Evolutionary conservation across 2,329 filamentous ascomycete species (phyloP).

Genomic region (Aspergillus alliaceus): DNA sequence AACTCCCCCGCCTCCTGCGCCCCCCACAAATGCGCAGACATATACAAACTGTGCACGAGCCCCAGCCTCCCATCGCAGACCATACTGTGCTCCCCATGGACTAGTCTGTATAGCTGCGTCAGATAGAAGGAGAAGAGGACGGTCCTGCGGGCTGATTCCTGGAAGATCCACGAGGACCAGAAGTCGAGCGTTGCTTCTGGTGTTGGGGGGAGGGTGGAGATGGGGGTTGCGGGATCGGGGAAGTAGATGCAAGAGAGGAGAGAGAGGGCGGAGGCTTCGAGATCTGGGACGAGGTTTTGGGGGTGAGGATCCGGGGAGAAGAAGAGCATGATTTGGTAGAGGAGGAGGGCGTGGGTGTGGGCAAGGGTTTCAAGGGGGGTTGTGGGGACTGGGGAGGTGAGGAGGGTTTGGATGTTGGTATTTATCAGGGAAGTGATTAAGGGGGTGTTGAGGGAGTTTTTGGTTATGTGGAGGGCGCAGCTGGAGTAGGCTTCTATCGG

Average conservation of each 20-base stretch:
- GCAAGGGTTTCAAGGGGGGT: conserved; percentile 37
- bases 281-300: conserved; percentile 40
- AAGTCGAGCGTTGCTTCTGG: conserved; percentile 45
- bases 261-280: conserved; percentile 19
- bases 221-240: conserved; percentile 11
- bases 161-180: conserved; percentile 55
- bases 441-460: conserved; percentile 49
- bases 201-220: conserved; percentile 25
- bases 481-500: conserved; percentile 52
- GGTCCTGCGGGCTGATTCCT: conserved; percentile 57
- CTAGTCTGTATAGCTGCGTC: conserved; percentile 22
- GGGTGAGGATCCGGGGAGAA: conserved; percentile 51
- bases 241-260: conserved; percentile 21
- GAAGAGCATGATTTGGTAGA: conserved; percentile 53
- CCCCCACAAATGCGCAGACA: conserved; percentile 29
- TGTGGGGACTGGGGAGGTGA: conserved; percentile 31
- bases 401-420: conserved; percentile 45
- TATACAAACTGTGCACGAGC: conserved; percentile 29
- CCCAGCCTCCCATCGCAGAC: conserved; percentile 29
- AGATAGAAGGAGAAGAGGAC: conserved; percentile 52
- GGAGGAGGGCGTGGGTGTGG: conserved; percentile 49
- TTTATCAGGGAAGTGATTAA: conserved; percentile 53
- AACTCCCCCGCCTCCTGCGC: conserved; percentile 29
- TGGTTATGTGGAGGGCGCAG: conserved; percentile 55
- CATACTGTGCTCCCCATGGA: conserved; percentile 17